Conservation (phyloP, 208 protist species). For the Acanthamoeba sp. region DNA sequence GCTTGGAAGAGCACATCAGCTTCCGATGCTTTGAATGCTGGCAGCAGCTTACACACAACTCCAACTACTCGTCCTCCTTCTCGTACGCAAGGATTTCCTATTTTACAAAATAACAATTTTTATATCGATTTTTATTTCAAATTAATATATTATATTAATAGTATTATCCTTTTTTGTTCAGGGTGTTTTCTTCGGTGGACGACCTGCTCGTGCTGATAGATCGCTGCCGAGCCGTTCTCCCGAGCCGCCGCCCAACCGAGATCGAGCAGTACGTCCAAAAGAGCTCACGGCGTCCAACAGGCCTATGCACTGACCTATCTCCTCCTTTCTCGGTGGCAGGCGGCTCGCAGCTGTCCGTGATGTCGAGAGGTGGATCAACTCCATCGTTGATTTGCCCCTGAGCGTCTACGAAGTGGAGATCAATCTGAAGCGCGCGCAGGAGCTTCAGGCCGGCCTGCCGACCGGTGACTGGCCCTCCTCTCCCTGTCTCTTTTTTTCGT, state of each 20-base stretch:
- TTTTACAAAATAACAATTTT: no score
- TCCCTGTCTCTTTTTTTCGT: no score
- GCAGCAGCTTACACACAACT: background rate
- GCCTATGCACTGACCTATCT: no score
- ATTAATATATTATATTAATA: no score
- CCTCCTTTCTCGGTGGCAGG: no score
- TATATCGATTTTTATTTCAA: no score
- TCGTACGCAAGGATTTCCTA: background rate
- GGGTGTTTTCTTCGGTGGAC: background rate
- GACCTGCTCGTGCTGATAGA: background rate
- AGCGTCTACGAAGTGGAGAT: background rate
- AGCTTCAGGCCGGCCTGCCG: background rate
- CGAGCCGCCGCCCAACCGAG: background rate
- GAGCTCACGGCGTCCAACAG: no score
- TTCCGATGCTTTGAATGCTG: background rate
- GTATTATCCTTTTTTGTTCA: background rate
- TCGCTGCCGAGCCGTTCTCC: background rate
- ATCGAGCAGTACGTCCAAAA: background rate
- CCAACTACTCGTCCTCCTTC: background rate
- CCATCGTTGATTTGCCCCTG: background rate
- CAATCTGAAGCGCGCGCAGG: background rate
- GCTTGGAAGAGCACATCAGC: background rate
- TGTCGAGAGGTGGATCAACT: background rate
- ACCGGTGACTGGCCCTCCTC: background rate
- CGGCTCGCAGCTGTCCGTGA: background rate